phyloP scores from a whole-genome alignment of 2,329 filamentous ascomycete species.

The Xylariaceae sp. region DNA sequence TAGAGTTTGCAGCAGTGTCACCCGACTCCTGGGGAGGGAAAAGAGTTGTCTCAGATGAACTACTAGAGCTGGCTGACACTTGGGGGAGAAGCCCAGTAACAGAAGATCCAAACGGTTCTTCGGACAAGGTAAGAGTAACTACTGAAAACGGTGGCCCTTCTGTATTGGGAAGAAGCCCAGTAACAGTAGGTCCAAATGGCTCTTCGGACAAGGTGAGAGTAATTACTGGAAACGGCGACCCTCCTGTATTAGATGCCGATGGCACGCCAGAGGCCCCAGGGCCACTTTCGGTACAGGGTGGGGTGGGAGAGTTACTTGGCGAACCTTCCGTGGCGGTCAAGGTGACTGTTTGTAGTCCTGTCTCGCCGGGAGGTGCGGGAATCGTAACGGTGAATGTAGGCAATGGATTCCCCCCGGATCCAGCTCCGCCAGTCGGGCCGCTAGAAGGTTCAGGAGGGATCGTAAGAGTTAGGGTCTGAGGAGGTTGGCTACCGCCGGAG shows the following conservation, averaged over 20 bases:
- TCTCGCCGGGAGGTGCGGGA: constrained; percentile 4
- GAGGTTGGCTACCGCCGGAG: constrained; percentile 6
- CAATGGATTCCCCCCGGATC: constrained; percentile 10
- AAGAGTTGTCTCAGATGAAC: constrained; percentile 15
- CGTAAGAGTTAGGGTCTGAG: constrained; percentile 18
- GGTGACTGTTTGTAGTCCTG: constrained; percentile 17
- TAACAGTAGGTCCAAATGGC: background rate
- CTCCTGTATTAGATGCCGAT: constrained; percentile 15
- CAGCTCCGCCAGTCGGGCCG: constrained; percentile 2
- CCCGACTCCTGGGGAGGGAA: constrained; percentile 21
- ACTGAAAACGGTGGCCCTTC: constrained; percentile 23
- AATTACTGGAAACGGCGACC: constrained; percentile 23
- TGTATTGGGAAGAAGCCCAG: too few species aligned
- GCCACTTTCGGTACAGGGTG: constrained; percentile 1
- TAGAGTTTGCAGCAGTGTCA: constrained; percentile 7
- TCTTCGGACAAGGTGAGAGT: constrained; percentile 26
- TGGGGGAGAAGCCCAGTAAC: constrained; percentile 8
- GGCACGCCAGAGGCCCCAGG: constrained; percentile 1
- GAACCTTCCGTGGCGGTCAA: constrained; percentile 16
- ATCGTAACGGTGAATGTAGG: constrained; percentile 19
- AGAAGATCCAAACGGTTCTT: constrained; percentile 3
- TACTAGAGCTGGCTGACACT: constrained; percentile 2
- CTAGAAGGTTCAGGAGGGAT: constrained; percentile 4
- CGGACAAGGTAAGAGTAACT: constrained; percentile 26
- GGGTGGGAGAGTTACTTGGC: constrained; percentile 10